Evolutionary conservation across 345 rosid genomes (phyloP), one percentile per base, ranked within the genome.

Genomic region (Odontarrhena argentea): DNA sequence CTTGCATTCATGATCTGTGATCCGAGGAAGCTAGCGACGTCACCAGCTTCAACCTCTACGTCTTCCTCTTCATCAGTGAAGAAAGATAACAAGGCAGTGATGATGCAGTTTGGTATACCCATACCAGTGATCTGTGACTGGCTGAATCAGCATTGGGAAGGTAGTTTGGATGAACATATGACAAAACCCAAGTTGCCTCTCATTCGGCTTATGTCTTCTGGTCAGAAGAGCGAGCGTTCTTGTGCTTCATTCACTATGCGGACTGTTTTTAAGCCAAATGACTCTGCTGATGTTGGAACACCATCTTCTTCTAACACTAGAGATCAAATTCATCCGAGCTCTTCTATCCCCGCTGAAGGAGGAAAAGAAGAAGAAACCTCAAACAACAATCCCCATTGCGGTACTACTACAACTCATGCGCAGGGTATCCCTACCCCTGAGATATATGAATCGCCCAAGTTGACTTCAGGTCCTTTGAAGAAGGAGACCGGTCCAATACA

Each of bases 71-170:
- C 96, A 0, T 75, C 78, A 1, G 8, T 63, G 44, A 69, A 65
- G 55, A 75, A 18, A 64, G 80, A 85, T 74, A 93, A 50, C 83
- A 93, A 81, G 68, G 85, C 80, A 50, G 44, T 73, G 34, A 80
- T 76, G 90, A 81, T 84, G 90, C 98, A 90, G 73, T 93, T 93
- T 38, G 95, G 98, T 47, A 93, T 93, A 78, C 97, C 98, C 2
- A 79, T 93, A 56, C 96, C 98, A 2, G 79, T 90, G 22, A 90
- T 93, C 2, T 85, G 92, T 65, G 96, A 93, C 79, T 90, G 98
- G 97, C 82, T 90, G 55, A 90, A 86, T 80, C 98, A 90, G 80
- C 98, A 93, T 67, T 90, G 97, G 97, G 98, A 93, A 81, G 98
- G 97, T 60, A 85, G 82, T 76, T 87, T 93, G 0, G 98, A 93